Evolutionary conservation across 306 rosid species (phyloP).

Genomic region (Corylus americana): DNA sequence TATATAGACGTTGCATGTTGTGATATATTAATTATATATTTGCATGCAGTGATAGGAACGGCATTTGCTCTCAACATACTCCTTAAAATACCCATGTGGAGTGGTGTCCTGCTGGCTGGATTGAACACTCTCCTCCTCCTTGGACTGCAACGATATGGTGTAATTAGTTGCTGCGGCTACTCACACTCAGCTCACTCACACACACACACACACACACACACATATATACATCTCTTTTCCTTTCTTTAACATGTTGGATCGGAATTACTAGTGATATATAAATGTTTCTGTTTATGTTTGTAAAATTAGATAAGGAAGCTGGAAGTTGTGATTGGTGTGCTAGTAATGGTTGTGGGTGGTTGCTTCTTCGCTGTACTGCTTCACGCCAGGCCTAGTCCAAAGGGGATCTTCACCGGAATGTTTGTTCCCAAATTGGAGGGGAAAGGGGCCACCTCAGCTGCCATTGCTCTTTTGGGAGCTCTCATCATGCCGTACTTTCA

Average conservation of each 20-base stretch:
- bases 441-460: conserved; percentile 1
- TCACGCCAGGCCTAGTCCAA: neutral
- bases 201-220: too few relatives aligned
- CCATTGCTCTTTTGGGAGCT: conserved; percentile 26
- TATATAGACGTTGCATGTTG: neutral
- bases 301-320: conserved; percentile 19
- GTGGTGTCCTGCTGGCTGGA: conserved; percentile 26
- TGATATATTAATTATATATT: neutral
- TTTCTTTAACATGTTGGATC: too few relatives aligned
- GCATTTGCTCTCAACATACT: conserved; percentile 23
- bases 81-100: conserved; percentile 19
- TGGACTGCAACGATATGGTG: conserved; percentile 25
- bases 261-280: too few relatives aligned
- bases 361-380: conserved; percentile 24
- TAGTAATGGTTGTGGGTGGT: conserved; percentile 5
- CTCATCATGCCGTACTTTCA: conserved; percentile 24
- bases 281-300: too few relatives aligned
- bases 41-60: conserved; percentile 15
- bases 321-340: conserved; percentile 1
- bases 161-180: neutral
- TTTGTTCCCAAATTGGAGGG: conserved; percentile 15
- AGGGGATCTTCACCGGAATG: conserved; percentile 6
- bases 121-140: conserved; percentile 21
- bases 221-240: too few relatives aligned
- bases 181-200: too few relatives aligned